These are phyloP conservation scores for Sporothrix variecibatus DNA, from an alignment of 2,329 filamentous ascomycete genomes.

Conservation along the genomic window DNA sequence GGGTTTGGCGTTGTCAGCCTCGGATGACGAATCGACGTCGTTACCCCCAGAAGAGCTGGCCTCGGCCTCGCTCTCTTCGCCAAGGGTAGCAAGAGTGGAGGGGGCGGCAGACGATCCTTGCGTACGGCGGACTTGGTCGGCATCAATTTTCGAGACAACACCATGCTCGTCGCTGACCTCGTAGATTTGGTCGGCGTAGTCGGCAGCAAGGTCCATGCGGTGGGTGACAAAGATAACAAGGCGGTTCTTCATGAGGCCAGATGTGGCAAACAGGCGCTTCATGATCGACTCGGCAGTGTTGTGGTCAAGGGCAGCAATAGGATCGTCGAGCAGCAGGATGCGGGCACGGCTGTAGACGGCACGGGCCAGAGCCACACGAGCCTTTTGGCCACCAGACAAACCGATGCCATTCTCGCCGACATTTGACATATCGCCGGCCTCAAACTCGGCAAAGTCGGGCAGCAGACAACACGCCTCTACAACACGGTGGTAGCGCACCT, in stretches of 20 bases:
- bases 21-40: constrained; percentile 34
- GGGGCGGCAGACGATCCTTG: constrained; percentile 40
- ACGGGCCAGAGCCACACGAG: constrained; percentile 62
- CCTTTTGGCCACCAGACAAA: constrained; percentile 64
- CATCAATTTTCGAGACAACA: constrained; percentile 39
- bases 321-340: constrained; percentile 63
- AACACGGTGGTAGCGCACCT: constrained; percentile 58
- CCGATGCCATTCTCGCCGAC: constrained; percentile 65
- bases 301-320: constrained; percentile 64
- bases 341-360: constrained; percentile 61
- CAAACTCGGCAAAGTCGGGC: constrained; percentile 58
- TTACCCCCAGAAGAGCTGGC: constrained; percentile 36
- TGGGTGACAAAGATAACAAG: constrained; percentile 81
- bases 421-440: constrained; percentile 58
- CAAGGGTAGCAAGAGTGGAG: constrained; percentile 38
- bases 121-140: constrained; percentile 32
- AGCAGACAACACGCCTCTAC: constrained; percentile 62
- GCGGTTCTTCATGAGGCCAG: constrained; percentile 52
- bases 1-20: constrained; percentile 45
- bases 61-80: constrained; percentile 31
- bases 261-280: constrained; percentile 53
- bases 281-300: constrained; percentile 64
- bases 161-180: constrained; percentile 63
- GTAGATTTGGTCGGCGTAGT: constrained; percentile 72
- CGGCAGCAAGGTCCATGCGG: constrained; percentile 72